Conservation (phyloP, 2,329 filamentous ascomycete species). For the Mycogone perniciosa region DNA sequence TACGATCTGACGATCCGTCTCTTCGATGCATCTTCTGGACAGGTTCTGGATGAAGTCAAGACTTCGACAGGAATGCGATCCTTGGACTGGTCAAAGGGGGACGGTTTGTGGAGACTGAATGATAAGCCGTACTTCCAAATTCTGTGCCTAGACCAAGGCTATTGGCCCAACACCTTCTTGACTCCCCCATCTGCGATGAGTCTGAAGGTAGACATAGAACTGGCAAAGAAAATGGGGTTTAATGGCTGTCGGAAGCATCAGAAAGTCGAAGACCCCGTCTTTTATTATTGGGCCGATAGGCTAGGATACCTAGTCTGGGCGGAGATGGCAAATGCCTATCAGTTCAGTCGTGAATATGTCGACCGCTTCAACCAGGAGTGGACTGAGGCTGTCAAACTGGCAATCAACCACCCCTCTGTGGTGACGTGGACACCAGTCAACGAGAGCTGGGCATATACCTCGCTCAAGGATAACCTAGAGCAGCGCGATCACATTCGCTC, state of each 20-base stretch:
- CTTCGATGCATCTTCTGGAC: constrained; percentile 31
- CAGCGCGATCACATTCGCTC: constrained; percentile 59
- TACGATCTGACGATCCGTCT: constrained; percentile 51
- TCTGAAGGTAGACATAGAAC: constrained; percentile 46
- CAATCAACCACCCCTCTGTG: constrained; percentile 59
- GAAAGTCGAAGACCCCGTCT: constrained; percentile 56
- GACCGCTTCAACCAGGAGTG: constrained; percentile 59
- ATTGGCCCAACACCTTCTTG: constrained; percentile 56
- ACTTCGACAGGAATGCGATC: constrained; percentile 57
- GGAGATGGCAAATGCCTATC: constrained; percentile 59
- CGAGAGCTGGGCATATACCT: constrained; percentile 56
- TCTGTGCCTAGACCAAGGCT: constrained; percentile 55
- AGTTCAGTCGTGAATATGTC: constrained; percentile 52
- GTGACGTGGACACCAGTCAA: constrained; percentile 64
- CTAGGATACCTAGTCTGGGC: constrained; percentile 59
- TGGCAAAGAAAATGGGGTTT: constrained; percentile 55
- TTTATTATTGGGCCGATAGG: constrained; percentile 55
- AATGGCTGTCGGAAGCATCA: constrained; percentile 61
- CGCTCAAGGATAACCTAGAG: constrained; percentile 47
- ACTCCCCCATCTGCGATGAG: constrained; percentile 46
- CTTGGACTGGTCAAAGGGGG: constrained; percentile 51
- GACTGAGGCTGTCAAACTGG: constrained; percentile 54
- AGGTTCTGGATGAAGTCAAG: constrained; percentile 47
- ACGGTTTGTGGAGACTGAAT: constrained; percentile 55
- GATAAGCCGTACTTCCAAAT: constrained; percentile 54